Percentiles rank a stretch among this genome's conserved stretches.
Conservation (phyloP, 2,329 filamentous ascomycete genomes). For the Nothophoma quercina region DNA sequence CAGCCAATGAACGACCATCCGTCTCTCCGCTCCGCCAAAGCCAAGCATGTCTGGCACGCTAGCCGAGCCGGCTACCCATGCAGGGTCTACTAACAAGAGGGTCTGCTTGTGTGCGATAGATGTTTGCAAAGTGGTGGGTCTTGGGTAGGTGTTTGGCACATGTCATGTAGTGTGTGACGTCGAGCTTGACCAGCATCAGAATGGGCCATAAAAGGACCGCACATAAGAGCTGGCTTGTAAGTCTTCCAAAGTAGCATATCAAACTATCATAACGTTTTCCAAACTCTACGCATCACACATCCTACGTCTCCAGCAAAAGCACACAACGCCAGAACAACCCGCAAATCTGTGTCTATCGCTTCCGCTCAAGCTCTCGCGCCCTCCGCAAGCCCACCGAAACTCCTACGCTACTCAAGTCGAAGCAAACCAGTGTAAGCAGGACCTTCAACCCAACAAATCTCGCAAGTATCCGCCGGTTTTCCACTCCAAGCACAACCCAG, state of each 20-base stretch:
- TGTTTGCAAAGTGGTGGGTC: not conserved
- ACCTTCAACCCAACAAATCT: not conserved
- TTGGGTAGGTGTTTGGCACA: slow-evolving; percentile 6
- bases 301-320: not conserved
- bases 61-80: slow-evolving; percentile 10
- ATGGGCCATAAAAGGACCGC: not conserved
- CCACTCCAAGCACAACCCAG: not conserved
- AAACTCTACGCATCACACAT: too few relatives aligned
- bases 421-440: not conserved
- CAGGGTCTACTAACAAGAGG: not conserved
- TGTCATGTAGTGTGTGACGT: slow-evolving; percentile 14
- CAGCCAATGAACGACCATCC: not conserved
- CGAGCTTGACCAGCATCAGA: not conserved
- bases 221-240: not conserved
- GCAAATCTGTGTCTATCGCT: not conserved
- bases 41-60: slow-evolving; percentile 3
- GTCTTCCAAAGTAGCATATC: not conserved
- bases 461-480: not conserved
- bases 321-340: not conserved
- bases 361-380: not conserved
- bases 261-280: not conserved
- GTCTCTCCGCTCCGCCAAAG: slow-evolving; percentile 4
- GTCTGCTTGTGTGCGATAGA: slow-evolving; percentile 1
- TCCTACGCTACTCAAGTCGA: slow-evolving; percentile 2
- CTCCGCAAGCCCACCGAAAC: not conserved